phyloP scores from a whole-genome alignment of 2,329 filamentous ascomycete species.

The Aureobasidium pullulans region DNA sequence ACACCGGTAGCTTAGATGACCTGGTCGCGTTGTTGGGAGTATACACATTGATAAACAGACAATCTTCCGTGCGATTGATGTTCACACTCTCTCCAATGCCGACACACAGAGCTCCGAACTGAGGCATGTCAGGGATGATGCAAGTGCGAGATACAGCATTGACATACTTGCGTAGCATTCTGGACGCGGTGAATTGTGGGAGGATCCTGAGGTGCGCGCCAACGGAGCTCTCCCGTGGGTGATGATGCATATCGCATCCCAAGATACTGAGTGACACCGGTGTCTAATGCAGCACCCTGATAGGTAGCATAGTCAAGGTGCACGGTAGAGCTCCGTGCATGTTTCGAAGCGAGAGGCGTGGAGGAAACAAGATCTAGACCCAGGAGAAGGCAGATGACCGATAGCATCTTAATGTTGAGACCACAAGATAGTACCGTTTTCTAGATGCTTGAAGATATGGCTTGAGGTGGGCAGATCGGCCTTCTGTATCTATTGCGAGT shows the following conservation, averaged over 20 bases:
- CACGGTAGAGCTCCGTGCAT: constrained; percentile 10
- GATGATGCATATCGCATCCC: constrained; percentile 10
- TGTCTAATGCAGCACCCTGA: neutral
- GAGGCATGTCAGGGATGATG: neutral
- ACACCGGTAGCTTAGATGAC: constrained; percentile 29
- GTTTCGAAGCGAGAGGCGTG: neutral
- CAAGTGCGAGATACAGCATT: neutral
- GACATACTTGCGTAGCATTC: neutral
- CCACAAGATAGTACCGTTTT: too few relatives aligned
- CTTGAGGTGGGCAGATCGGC: too few relatives aligned
- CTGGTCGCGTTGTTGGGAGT: constrained; percentile 29
- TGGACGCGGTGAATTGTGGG: neutral
- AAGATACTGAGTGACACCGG: constrained; percentile 11
- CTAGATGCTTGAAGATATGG: too few relatives aligned
- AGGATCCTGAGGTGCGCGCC: constrained; percentile 7
- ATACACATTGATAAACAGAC: constrained; percentile 33
- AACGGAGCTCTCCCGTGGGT: constrained; percentile 4
- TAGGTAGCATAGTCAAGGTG: constrained; percentile 7
- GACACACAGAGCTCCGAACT: constrained; percentile 12
- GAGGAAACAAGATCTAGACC: neutral
- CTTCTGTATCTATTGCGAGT: too few relatives aligned
- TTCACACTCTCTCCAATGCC: neutral
- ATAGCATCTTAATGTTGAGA: neutral
- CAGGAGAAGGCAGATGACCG: neutral
- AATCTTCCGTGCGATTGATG: constrained; percentile 27